Percentiles rank a stretch among this genome's conserved stretches.
These are phyloP conservation scores for Cladosporium sp. DNA, from an alignment of 2,329 filamentous ascomycete species.

Conservation along the genomic window DNA sequence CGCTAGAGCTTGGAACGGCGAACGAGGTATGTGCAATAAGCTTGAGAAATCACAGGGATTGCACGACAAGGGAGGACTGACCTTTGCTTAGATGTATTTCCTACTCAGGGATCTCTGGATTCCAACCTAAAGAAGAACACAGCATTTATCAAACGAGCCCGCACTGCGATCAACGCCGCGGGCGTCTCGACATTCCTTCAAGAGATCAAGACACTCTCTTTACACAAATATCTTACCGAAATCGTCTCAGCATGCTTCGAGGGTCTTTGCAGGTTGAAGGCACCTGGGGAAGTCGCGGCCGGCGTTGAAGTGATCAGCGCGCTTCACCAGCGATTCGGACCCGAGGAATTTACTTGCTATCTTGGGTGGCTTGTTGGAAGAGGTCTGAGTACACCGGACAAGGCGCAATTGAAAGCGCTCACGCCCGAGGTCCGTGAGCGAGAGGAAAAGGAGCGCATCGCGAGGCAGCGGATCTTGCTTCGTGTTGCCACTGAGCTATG, in stretches of 20 bases:
- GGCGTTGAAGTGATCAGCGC: slow-evolving; percentile 91
- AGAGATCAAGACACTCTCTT: slow-evolving; percentile 83
- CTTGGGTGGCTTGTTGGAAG: slow-evolving; percentile 90
- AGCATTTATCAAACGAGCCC: slow-evolving; percentile 92
- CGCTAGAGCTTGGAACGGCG: slow-evolving; percentile 80
- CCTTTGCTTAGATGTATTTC: slow-evolving; percentile 64
- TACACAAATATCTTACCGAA: slow-evolving; percentile 95
- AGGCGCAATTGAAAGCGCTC: slow-evolving; percentile 72
- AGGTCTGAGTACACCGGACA: slow-evolving; percentile 87
- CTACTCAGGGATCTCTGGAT: slow-evolving; percentile 75
- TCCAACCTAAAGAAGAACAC: slow-evolving; percentile 98
- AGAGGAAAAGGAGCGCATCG: slow-evolving; percentile 90
- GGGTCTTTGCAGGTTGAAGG: slow-evolving; percentile 86
- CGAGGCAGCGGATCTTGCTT: slow-evolving; percentile 78
- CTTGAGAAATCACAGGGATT: neutral
- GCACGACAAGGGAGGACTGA: slow-evolving; percentile 19
- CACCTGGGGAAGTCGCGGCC: slow-evolving; percentile 83
- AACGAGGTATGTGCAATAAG: slow-evolving; percentile 59
- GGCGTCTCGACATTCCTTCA: slow-evolving; percentile 80
- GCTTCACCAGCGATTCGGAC: slow-evolving; percentile 92
- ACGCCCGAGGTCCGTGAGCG: slow-evolving; percentile 80
- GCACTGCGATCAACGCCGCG: slow-evolving; percentile 78
- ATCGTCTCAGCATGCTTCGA: slow-evolving; percentile 95
- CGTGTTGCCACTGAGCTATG: slow-evolving; percentile 93
- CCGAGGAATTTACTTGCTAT: slow-evolving; percentile 82